Evolutionary conservation across 805 yeast species (phyloP).

Genomic region (Yarrowia deformans): DNA sequence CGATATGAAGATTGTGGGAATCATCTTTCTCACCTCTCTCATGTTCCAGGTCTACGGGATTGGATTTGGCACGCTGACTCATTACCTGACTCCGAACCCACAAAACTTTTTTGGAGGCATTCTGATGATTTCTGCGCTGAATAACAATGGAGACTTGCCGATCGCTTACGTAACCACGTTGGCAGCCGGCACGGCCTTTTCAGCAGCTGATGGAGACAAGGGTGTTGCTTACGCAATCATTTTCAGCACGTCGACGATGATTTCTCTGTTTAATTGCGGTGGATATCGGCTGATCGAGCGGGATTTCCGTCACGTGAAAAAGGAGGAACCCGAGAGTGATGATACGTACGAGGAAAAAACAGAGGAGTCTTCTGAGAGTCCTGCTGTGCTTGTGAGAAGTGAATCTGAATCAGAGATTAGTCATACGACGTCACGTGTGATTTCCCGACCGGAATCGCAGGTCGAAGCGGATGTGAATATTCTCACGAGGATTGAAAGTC

Average conservation of each 20-base stretch:
- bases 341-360: background rate
- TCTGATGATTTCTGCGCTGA: constrained; percentile 73
- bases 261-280: constrained; percentile 78
- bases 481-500: constrained; percentile 12
- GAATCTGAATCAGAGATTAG: background rate
- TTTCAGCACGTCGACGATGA: constrained; percentile 54
- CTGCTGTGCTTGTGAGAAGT: constrained; percentile 7
- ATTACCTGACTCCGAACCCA: constrained; percentile 66
- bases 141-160: constrained; percentile 83
- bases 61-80: constrained; percentile 52
- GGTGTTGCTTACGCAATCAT: constrained; percentile 88
- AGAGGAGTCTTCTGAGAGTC: background rate
- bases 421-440: background rate
- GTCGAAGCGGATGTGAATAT: constrained; percentile 25
- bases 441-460: constrained; percentile 10
- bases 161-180: constrained; percentile 76
- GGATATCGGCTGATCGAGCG: constrained; percentile 70
- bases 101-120: constrained; percentile 79
- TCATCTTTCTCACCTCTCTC: constrained; percentile 59
- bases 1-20: constrained; percentile 75
- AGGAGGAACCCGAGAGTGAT: constrained; percentile 1
- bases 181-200: constrained; percentile 65
- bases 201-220: constrained; percentile 64
- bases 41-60: constrained; percentile 58
- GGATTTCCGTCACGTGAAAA: constrained; percentile 58